Evolutionary conservation across 2,329 filamentous ascomycete species (phyloP).

Genomic region (Cladophialophora yegresii): DNA sequence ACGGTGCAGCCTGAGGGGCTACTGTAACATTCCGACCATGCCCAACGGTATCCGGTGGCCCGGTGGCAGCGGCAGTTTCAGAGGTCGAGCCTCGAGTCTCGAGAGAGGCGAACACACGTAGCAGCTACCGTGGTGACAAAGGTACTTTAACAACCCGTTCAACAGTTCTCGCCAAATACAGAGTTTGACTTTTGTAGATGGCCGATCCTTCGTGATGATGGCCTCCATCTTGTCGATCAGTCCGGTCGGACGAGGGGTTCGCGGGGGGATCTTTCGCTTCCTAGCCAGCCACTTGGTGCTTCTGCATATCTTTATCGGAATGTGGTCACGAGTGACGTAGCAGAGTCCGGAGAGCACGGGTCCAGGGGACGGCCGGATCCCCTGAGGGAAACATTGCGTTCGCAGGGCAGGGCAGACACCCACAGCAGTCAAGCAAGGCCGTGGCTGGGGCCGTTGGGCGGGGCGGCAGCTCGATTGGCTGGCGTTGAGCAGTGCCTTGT

Average conservation of each 20-base stretch:
- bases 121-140: neutral
- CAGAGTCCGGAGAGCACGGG: slow-evolving; percentile 10
- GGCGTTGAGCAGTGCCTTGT: slow-evolving; percentile 21
- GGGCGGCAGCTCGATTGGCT: slow-evolving; percentile 10
- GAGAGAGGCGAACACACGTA: neutral
- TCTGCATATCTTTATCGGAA: no score
- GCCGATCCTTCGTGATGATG: neutral
- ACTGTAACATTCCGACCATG: neutral
- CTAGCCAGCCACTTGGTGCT: no score
- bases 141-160: neutral
- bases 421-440: slow-evolving; percentile 21
- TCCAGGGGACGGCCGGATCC: neutral
- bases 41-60: neutral
- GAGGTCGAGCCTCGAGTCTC: neutral
- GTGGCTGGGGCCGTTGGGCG: slow-evolving; percentile 20
- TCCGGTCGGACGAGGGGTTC: neutral
- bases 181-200: neutral
- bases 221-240: neutral
- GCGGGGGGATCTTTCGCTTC: neutral
- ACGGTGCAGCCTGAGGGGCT: slow-evolving; percentile 2
- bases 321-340: slow-evolving; percentile 18
- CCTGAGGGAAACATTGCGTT: neutral
- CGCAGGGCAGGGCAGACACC: neutral
- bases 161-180: neutral
- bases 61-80: neutral